Percentiles rank a stretch among this genome's conserved stretches.
Evolutionary conservation across 345 rosid species (phyloP).

Genomic region (Rhodamnia rubescens): DNA sequence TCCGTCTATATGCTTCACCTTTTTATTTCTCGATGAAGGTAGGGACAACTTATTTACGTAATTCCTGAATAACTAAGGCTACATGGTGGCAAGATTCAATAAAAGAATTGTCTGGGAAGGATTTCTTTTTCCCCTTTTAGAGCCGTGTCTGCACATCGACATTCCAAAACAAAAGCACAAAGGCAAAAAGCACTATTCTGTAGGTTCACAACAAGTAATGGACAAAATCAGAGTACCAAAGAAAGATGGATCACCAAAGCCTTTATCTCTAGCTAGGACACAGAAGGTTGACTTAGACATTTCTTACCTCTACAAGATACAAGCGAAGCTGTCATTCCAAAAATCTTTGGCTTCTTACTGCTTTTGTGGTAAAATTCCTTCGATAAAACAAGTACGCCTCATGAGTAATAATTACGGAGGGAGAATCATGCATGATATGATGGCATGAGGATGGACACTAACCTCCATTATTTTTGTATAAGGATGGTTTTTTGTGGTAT

Average conservation of each 20-base stretch:
- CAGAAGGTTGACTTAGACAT: neutral
- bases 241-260: neutral
- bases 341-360: conserved; percentile 57
- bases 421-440: neutral
- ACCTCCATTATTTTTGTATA: conserved; percentile 82
- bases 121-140: neutral
- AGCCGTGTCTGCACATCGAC: neutral
- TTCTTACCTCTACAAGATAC: conserved; percentile 52
- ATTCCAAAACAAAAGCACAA: neutral
- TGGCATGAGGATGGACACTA: neutral
- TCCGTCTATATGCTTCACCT: neutral
- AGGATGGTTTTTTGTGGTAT: conserved; percentile 70
- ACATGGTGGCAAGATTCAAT: neutral
- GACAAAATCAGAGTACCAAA: neutral
- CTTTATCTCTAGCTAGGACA: neutral
- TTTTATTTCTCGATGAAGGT: neutral
- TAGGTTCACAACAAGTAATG: neutral
- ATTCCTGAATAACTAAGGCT: neutral
- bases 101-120: neutral
- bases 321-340: conserved; percentile 77
- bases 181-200: neutral
- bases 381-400: conserved; percentile 1
- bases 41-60: neutral
- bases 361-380: conserved; percentile 73
- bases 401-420: neutral